These are phyloP conservation scores for Aspergillus fumigatus DNA, from an alignment of 2,329 filamentous ascomycete species.

Conservation along the genomic window DNA sequence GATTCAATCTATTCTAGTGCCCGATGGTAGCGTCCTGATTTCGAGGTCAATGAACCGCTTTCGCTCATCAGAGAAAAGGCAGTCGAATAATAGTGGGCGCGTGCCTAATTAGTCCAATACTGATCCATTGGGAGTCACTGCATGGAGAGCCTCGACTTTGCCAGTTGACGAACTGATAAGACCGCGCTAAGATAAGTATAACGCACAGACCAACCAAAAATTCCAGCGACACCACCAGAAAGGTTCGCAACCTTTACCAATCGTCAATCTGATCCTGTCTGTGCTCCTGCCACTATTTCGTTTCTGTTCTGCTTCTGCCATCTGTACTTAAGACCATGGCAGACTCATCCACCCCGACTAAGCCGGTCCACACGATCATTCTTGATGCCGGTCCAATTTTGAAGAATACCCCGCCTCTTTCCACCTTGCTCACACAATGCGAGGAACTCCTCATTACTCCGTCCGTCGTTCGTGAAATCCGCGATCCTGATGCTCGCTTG, in stretches of 20 bases:
- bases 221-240: conserved; percentile 9
- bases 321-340: conserved; percentile 14
- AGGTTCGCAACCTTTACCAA: conserved; percentile 8
- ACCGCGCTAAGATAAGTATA: conserved; percentile 35
- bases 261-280: not conserved
- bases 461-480: conserved; percentile 79
- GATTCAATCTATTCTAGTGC: too few species aligned
- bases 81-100: not conserved
- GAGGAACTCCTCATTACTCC: conserved; percentile 78
- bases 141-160: not conserved
- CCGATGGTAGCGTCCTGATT: too few species aligned
- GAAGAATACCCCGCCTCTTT: conserved; percentile 83
- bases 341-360: conserved; percentile 37
- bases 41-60: too few species aligned
- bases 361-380: conserved; percentile 75
- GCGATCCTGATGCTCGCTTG: conserved; percentile 73
- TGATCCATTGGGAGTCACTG: too few species aligned
- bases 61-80: not conserved
- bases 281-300: not conserved
- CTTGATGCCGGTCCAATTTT: conserved; percentile 91
- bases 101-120: too few species aligned
- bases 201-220: conserved; percentile 36
- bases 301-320: not conserved
- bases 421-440: conserved; percentile 72
- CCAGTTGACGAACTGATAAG: not conserved